These are phyloP conservation scores for Dendrobium nobile DNA, from an alignment of 106 monocot genomes.

Conservation along the genomic window DNA sequence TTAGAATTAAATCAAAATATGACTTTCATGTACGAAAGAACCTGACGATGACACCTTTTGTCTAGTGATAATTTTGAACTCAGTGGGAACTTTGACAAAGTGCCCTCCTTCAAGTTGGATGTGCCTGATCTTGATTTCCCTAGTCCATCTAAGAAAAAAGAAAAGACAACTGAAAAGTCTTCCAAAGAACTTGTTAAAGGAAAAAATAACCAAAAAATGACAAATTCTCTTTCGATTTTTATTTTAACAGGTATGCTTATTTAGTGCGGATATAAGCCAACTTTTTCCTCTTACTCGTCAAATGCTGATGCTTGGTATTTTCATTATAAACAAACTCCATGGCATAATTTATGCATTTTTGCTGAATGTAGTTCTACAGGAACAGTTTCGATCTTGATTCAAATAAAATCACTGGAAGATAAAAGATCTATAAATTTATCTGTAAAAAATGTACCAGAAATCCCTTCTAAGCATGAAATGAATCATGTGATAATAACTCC, in stretches of 20 bases:
- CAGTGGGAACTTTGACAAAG: constrained; percentile 70
- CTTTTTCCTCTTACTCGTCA: neutral
- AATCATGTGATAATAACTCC: constrained; percentile 15
- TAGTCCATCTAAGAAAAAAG: constrained; percentile 46
- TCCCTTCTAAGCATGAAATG: constrained; percentile 19
- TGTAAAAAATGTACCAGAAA: constrained; percentile 10
- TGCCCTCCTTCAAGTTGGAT: constrained; percentile 84
- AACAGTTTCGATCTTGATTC: constrained; percentile 65
- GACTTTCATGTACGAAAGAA: neutral
- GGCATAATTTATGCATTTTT: neutral
- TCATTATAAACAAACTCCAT: neutral
- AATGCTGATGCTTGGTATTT: neutral
- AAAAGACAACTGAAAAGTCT: constrained; percentile 35
- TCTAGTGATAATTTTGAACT: constrained; percentile 81
- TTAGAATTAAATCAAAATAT: neutral
- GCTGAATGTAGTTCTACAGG: constrained; percentile 34
- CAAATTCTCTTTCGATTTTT: constrained; percentile 77
- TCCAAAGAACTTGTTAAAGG: constrained; percentile 20
- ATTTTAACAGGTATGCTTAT: constrained; percentile 74
- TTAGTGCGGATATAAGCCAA: neutral
- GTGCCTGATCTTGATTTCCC: constrained; percentile 73
- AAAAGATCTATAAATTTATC: constrained; percentile 21
- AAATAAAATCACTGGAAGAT: constrained; percentile 22
- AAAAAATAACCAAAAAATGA: constrained; percentile 40
- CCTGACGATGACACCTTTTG: constrained; percentile 8